Evolutionary conservation across 2,329 filamentous ascomycete species (phyloP).

Genomic region (Pestalotiopsis sp.): DNA sequence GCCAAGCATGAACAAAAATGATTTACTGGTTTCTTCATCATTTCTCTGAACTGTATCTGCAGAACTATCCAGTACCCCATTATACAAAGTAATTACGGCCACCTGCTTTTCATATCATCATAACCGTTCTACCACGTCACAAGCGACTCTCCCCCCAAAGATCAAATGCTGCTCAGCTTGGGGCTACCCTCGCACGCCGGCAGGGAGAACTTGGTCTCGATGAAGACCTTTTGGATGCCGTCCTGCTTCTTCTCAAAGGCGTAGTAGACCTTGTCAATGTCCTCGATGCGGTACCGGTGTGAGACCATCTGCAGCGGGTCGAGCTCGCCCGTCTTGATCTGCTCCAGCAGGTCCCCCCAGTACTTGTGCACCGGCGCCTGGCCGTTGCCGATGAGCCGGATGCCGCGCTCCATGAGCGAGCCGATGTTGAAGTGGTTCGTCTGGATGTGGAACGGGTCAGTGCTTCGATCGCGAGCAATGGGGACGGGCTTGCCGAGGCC

Average conservation of each 20-base stretch:
- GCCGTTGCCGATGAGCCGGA: constrained; percentile 72
- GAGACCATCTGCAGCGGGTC: constrained; percentile 81
- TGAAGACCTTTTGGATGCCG: constrained; percentile 80
- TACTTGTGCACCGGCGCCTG: constrained; percentile 79
- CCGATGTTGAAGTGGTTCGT: constrained; percentile 86
- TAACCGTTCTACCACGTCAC: background rate
- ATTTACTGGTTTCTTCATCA: no score
- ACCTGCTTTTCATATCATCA: no score
- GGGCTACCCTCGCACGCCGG: constrained; percentile 47
- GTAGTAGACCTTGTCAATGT: constrained; percentile 68
- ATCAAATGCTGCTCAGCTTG: constrained; percentile 41
- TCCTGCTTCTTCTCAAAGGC: constrained; percentile 66
- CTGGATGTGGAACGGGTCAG: constrained; percentile 33
- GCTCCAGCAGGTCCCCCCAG: constrained; percentile 75
- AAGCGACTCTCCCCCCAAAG: background rate
- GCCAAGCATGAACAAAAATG: no score
- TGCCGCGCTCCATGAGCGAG: constrained; percentile 83
- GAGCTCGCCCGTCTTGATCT: constrained; percentile 68
- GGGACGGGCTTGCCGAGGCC: background rate
- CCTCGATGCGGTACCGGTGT: constrained; percentile 75
- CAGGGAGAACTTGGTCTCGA: constrained; percentile 59
- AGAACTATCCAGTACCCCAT: no score
- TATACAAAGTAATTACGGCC: no score
- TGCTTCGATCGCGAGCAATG: no score
- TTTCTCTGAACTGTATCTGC: no score